Evolutionary conservation across 768 basidiomycete genomes (phyloP).

Genomic region (Tylopilus sp.): DNA sequence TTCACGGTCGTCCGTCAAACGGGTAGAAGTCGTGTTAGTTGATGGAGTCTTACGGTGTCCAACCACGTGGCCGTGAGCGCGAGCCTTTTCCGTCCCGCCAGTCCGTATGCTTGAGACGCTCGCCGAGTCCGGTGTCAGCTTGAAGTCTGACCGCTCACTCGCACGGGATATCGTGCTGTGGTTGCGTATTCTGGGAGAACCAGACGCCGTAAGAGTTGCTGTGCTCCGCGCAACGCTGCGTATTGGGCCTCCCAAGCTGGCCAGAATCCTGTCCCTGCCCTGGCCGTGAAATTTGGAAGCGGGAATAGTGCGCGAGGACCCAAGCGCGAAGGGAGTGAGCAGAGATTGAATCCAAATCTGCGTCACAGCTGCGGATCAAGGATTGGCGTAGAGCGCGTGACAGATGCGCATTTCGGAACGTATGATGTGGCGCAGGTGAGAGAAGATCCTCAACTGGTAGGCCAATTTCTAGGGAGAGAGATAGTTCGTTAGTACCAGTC

Average conservation of each 20-base stretch:
- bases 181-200: conserved; percentile 20
- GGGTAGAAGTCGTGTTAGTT: conserved; percentile 5
- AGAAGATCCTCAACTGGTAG: conserved; percentile 73
- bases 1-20: conserved; percentile 3
- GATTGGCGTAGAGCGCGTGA: conserved; percentile 29
- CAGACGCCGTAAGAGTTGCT: conserved; percentile 16
- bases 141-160: conserved; percentile 63
- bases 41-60: conserved; percentile 26
- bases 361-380: conserved; percentile 27
- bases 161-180: conserved; percentile 25
- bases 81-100: conserved; percentile 24
- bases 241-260: conserved; percentile 39
- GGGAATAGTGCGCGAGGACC: conserved; percentile 34
- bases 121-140: conserved; percentile 53
- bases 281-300: conserved; percentile 19
- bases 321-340: conserved; percentile 48
- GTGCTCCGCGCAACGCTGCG: conserved; percentile 46
- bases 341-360: conserved; percentile 40
- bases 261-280: conserved; percentile 20
- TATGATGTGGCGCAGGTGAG: conserved; percentile 37
- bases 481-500: too few species aligned
- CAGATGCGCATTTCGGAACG: conserved; percentile 24
- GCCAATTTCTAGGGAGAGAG: conserved; percentile 69
- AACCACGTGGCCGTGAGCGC: conserved; percentile 10
- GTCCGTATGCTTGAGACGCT: conserved; percentile 26